phyloP scores from a whole-genome alignment of 2,329 filamentous ascomycete genomes.

The Chrysoporthe deuterocubensis region DNA sequence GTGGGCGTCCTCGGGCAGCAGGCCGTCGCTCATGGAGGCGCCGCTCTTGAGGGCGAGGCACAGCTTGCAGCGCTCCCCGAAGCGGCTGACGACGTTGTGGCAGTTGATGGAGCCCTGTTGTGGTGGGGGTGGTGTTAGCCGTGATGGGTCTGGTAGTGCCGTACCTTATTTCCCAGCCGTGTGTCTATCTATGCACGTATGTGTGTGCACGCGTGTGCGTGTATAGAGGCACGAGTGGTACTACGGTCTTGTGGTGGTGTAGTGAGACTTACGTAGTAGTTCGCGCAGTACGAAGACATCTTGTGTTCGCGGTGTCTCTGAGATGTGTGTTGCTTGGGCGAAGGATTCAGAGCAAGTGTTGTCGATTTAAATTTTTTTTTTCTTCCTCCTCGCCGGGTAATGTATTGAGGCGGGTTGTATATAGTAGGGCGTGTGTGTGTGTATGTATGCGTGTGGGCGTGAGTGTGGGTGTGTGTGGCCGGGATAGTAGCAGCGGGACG shows the following conservation, averaged over 20 bases:
- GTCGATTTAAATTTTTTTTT: not conserved
- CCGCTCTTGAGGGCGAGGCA: conserved; percentile 38
- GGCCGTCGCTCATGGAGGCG: conserved; percentile 34
- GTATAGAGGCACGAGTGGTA: not conserved
- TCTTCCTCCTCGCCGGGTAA: no score
- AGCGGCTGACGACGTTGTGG: conserved; percentile 41
- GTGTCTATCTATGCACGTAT: not conserved
- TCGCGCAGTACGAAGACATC: conserved; percentile 44
- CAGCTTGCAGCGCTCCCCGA: conserved; percentile 43
- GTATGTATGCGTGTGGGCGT: no score
- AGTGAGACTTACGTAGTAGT: conserved; percentile 41
- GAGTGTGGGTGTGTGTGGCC: not conserved
- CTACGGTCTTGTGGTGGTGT: not conserved
- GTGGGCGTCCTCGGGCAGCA: conserved; percentile 33
- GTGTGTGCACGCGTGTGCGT: not conserved
- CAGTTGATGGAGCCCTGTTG: conserved; percentile 42
- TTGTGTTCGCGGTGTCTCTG: conserved; percentile 1
- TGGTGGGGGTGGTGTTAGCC: not conserved
- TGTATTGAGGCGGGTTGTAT: not conserved
- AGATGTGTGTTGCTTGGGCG: not conserved
- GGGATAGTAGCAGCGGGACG: not conserved
- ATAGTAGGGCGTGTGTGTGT: not conserved
- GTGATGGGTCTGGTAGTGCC: no score
- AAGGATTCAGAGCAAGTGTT: not conserved
- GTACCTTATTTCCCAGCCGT: no score